Base-by-base conservation (phyloP, 2,329 filamentous ascomycete genomes). In the Ophiognomonia clavigignenti-juglandacearum region DNA sequence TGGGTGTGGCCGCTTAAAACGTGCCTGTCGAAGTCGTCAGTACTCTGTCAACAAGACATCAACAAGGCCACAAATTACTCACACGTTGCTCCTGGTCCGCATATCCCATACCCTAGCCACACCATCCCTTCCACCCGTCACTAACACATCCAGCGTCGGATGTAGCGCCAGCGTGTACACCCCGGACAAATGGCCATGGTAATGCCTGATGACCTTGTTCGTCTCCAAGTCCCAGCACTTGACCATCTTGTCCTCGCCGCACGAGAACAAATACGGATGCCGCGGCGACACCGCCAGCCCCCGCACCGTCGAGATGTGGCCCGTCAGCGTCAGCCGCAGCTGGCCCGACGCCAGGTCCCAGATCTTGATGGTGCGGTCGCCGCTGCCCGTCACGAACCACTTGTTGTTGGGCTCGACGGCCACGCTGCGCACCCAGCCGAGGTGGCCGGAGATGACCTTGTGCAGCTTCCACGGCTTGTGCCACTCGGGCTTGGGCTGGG, bases 151-250 rank as follows among this genome's bases (percentile, higher is more conserved):
- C 6, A 98, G 78, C 0, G 90, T 96, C 1, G 93, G 93, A 63
- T 98, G 93, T n/a, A 98, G 72, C 3, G 87, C 81, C 6, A 98
- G 74, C 1, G 91, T 91, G 69, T 98, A 98, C 4, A 98, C 93
- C 54, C 93, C 93, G 58, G 88, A 95, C 19, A 98, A 73, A 69
- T 98, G 93, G 16, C 95, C 95, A 64, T 98, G 93, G 65, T 97
- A 98, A 68, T 96, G 90, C 32, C 92, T 82, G 61, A 97, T 96
- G 51, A 98, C 93, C 68, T 96, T 96, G 73, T 98, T 98, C n/a
- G 92, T 96, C 68, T 98, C 93, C 55, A 98, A 72, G 71, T 98
- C 93, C 93, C 93, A 98, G 70, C 93, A 98, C 69, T 98, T 98
- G 53, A 98, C 93, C 91, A 96, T 96, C 73, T 98, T 98, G 66